Evolutionary conservation across 1,284 basidiomycete species (phyloP).

Genomic region (Trichosporon coremiiforme): DNA sequence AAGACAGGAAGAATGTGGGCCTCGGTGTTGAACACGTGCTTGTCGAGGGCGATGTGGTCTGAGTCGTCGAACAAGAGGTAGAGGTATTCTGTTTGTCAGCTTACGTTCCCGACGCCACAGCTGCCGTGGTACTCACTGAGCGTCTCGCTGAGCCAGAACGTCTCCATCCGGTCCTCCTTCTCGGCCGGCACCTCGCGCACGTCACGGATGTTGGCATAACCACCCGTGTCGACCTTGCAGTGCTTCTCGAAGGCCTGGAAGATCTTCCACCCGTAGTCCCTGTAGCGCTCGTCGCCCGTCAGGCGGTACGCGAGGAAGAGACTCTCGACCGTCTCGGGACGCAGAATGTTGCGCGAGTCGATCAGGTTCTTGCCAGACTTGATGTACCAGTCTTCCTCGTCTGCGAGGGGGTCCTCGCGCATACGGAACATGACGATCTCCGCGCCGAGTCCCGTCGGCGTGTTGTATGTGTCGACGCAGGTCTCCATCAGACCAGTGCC

Average conservation of each 20-base stretch:
- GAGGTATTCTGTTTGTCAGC: constrained; percentile 67
- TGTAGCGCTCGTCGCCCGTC: constrained; percentile 79
- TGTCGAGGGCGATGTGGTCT: constrained; percentile 68
- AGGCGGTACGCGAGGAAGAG: constrained; percentile 83
- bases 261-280: constrained; percentile 83
- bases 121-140: constrained; percentile 60
- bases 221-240: constrained; percentile 70
- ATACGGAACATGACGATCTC: constrained; percentile 78
- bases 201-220: constrained; percentile 81
- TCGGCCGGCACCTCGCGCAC: constrained; percentile 70
- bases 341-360: constrained; percentile 88
- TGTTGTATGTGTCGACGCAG: constrained; percentile 85
- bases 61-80: constrained; percentile 84
- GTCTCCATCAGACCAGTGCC: constrained; percentile 81
- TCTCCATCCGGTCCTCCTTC: constrained; percentile 90
- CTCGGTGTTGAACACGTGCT: constrained; percentile 93
- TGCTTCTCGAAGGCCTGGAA: constrained; percentile 87
- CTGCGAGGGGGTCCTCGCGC: constrained; percentile 55
- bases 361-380: constrained; percentile 63
- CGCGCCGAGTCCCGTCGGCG: constrained; percentile 78
- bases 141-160: constrained; percentile 91
- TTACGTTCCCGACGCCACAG: neutral
- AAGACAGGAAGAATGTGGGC: constrained; percentile 57
- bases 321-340: constrained; percentile 93
- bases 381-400: constrained; percentile 80